Evolutionary conservation across 345 rosid species (phyloP).

Genomic region (Lumnitzera littorea): DNA sequence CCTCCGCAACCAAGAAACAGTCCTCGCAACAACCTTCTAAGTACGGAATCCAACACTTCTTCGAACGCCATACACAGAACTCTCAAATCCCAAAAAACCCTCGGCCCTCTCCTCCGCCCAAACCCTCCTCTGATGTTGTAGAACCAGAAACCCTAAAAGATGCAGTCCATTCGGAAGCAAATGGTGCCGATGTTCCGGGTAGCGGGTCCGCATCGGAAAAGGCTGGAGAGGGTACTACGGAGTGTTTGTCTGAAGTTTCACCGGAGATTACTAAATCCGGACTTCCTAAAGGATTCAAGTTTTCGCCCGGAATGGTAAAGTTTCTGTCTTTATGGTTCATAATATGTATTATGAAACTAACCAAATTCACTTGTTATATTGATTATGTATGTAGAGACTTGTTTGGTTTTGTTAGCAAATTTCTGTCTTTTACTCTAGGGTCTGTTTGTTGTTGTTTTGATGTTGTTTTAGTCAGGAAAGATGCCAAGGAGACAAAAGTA

Average conservation of each 20-base stretch:
- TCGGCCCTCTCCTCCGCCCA: slow-evolving; percentile 15
- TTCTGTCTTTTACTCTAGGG: no score
- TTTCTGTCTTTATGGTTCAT: background rate
- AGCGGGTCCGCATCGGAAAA: background rate
- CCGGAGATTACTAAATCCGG: slow-evolving; percentile 52
- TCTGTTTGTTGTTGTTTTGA: no score
- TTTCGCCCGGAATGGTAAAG: slow-evolving; percentile 89
- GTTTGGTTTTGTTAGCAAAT: no score
- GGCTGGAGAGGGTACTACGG: slow-evolving; percentile 14
- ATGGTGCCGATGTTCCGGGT: background rate
- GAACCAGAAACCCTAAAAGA: slow-evolving; percentile 9
- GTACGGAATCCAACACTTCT: slow-evolving; percentile 80
- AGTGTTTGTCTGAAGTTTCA: slow-evolving; percentile 25
- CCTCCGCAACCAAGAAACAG: slow-evolving; percentile 21
- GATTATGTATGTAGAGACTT: no score
- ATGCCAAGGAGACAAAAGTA: no score
- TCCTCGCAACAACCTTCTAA: slow-evolving; percentile 38
- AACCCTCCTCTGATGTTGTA: slow-evolving; percentile 4
- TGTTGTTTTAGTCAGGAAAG: no score
- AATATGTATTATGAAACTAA: background rate
- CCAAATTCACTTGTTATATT: no score
- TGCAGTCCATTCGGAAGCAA: background rate
- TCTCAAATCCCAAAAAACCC: no score
- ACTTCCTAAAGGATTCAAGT: slow-evolving; percentile 49
- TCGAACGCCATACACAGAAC: slow-evolving; percentile 65